Percentiles rank a stretch among this genome's conserved stretches.
These are phyloP conservation scores for Leishmania tarentolae DNA, from an alignment of 208 protist species.

Conservation along the genomic window DNA sequence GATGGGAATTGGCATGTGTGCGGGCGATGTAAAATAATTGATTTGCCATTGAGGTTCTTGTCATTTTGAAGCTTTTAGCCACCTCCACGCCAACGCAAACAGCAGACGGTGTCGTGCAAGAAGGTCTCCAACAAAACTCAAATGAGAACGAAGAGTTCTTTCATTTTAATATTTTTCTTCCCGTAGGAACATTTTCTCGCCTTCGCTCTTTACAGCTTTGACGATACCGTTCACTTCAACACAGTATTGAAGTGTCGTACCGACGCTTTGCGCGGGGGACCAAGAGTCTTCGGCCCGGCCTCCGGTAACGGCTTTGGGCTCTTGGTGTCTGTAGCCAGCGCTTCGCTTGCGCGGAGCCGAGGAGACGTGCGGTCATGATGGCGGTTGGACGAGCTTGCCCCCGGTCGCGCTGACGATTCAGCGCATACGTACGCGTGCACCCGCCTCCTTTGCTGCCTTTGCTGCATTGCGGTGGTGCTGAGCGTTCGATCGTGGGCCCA, in stretches of 20 bases:
- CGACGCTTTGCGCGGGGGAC: not conserved
- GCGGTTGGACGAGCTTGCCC: not conserved
- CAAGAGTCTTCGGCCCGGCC: not conserved
- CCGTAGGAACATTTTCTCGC: not conserved
- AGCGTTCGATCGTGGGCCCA: not conserved
- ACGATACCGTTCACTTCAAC: not conserved
- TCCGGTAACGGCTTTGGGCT: not conserved
- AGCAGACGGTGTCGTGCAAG: not conserved
- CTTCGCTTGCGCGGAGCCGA: not conserved
- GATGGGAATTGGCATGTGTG: not conserved
- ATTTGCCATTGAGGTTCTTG: not conserved
- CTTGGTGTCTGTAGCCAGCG: not conserved
- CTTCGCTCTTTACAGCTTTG: not conserved
- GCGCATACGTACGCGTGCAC: not conserved
- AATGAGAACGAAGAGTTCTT: not conserved
- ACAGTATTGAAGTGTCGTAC: not conserved
- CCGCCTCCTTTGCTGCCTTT: not conserved
- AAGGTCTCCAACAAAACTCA: not conserved
- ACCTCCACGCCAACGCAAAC: not conserved
- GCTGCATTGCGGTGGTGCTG: not conserved
- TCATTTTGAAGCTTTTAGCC: not conserved
- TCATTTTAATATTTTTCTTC: not conserved
- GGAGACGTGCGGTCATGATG: not conserved
- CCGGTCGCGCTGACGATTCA: not conserved
- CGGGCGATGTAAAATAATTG: not conserved